Evolutionary conservation across 768 basidiomycete genomes (phyloP), one percentile per base, ranked within the genome.

Genomic region (Lactarius vividus): DNA sequence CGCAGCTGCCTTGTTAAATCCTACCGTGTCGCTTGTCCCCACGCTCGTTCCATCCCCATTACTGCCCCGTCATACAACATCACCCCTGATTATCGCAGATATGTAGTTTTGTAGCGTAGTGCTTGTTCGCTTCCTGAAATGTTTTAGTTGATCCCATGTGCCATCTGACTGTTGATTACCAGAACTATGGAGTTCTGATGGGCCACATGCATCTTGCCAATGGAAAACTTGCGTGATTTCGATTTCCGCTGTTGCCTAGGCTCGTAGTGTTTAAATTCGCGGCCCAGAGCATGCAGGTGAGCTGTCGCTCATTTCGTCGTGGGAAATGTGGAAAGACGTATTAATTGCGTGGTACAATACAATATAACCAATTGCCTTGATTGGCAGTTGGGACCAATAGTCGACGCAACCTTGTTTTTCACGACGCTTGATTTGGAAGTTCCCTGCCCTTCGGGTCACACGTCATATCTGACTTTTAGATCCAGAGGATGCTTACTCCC

Each of bases 71-170:
- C 64, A 69, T 67, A 69, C 56, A 57, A 66, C 61, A 62, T 62
- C 68, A 66, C 69, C 63, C 54, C 71, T 56, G 61, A 69, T 57
- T 56, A 70, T 65, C 44, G 62, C 70, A 66, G 72, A 62, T 72
- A 62, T 73, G 72, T 72, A 75, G 73, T 74, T 74, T 68, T 75
- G 75, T 75, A 75, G 74, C 73, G 71, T 75, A 75, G 73, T 67
- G 66, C 62, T 67, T 63, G 66, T 63, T 62, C 57, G 66, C 57
- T 67, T 59, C 59, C 65, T 67, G 66, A 57, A 67, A 67, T 67
- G 62, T 63, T 67, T 59, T 29, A 58, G 39, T 67, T 44, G 40
- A 63, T 63, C 57, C n/a, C 55, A 42, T 35, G 52, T 62, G 40
- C 40, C 20, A 35, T 59, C 57, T 26, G 49, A 53, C 20, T 7